Evolutionary conservation across 257 asterid genomes (phyloP).

Genomic region (Nemophila menziesii): DNA sequence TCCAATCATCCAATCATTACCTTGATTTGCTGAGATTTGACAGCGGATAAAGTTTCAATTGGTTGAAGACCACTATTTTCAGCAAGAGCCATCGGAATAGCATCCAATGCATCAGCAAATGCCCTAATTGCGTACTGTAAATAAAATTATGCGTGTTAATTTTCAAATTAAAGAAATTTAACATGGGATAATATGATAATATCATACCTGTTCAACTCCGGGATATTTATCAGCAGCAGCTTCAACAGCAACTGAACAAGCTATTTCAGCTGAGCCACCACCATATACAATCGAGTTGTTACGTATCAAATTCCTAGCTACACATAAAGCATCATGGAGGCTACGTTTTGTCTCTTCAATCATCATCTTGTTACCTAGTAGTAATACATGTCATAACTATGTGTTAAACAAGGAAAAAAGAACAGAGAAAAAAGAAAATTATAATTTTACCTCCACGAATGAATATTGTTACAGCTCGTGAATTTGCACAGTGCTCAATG

Average conservation of each 20-base stretch:
- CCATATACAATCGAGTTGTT: conserved; percentile 94
- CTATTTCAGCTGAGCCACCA: conserved; percentile 94
- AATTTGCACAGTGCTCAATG: conserved; percentile 97
- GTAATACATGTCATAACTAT: conserved; percentile 7
- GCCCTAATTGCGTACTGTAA: conserved; percentile 89
- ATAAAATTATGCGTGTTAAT: neutral
- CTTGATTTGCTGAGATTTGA: conserved; percentile 88
- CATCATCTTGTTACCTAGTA: conserved; percentile 97
- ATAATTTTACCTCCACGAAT: conserved; percentile 86
- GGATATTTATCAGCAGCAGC: conserved; percentile 94
- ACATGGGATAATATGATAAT: neutral
- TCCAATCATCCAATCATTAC: conserved; percentile 13
- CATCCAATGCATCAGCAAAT: conserved; percentile 90
- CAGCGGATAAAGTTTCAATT: conserved; percentile 85
- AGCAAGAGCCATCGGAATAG: conserved; percentile 96
- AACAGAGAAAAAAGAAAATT: conserved; percentile 3
- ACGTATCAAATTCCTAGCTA: conserved; percentile 87
- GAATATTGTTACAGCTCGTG: conserved; percentile 92
- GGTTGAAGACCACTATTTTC: conserved; percentile 95
- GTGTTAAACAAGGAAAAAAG: neutral
- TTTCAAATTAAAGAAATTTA: neutral
- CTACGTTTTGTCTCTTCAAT: conserved; percentile 97
- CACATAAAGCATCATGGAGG: conserved; percentile 90
- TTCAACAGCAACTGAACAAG: conserved; percentile 93
- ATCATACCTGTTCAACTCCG: conserved; percentile 86